These are phyloP conservation scores for Camptophora hylomeconis DNA, from an alignment of 2,329 filamentous ascomycete species.

Conservation along the genomic window DNA sequence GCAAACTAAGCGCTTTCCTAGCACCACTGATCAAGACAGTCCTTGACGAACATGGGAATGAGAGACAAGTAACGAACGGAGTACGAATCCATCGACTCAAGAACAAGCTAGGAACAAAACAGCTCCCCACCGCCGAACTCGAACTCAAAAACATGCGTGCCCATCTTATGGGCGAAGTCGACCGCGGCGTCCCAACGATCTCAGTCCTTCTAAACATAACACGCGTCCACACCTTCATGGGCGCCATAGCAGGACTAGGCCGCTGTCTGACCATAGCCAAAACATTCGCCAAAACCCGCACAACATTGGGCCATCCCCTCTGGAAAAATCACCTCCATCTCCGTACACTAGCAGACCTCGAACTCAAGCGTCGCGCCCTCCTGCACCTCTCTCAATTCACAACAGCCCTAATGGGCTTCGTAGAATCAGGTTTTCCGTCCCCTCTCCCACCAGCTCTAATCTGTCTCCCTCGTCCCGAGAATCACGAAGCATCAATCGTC, in stretches of 20 bases:
- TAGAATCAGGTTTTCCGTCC: constrained; percentile 11
- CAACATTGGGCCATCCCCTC: constrained; percentile 14
- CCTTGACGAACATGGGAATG: constrained; percentile 6
- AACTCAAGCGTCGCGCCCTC: constrained; percentile 17
- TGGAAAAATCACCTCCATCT: constrained; percentile 17
- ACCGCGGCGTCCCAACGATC: constrained; percentile 50
- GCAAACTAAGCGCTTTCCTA: constrained; percentile 47
- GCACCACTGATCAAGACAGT: constrained; percentile 44
- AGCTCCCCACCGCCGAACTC: constrained; percentile 55
- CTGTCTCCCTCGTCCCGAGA: constrained; percentile 7
- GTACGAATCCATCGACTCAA: constrained; percentile 53
- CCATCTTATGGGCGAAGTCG: constrained; percentile 49
- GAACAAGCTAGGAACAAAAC: constrained; percentile 52
- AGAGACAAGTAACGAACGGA: constrained; percentile 45
- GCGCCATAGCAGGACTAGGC: constrained; percentile 15
- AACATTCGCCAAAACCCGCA: constrained; percentile 17
- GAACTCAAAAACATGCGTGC: constrained; percentile 44
- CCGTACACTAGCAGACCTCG: constrained; percentile 13
- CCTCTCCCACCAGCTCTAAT: constrained; percentile 5
- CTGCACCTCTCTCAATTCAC: constrained; percentile 19
- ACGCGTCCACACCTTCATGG: constrained; percentile 17
- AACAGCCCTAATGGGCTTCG: constrained; percentile 15
- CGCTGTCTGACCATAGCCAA: constrained; percentile 17
- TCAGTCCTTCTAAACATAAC: constrained; percentile 52
- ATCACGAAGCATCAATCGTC: constrained; percentile 6